phyloP scores from a whole-genome alignment of 192 early-diverging fungal genomes.

The Neocallimastix lanati region DNA sequence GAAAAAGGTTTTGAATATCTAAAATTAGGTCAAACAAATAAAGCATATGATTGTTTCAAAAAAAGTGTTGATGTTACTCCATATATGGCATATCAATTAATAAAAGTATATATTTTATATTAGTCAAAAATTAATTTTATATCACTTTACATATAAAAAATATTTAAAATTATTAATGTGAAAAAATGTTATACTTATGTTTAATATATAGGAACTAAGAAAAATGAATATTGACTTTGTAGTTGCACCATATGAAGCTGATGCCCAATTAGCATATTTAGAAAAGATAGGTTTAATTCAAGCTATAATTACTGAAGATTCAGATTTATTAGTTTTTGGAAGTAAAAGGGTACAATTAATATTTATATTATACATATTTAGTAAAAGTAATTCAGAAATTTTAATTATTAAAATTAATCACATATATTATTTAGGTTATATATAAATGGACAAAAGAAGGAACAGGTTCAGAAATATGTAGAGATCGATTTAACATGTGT shows the following conservation, averaged over 20 bases:
- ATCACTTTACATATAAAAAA: no score
- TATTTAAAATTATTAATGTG: no score
- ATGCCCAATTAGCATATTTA: conserved; percentile 82
- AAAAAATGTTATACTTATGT: no score
- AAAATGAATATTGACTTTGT: conserved; percentile 50
- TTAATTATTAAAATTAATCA: no score
- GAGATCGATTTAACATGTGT: neutral
- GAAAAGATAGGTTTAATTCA: conserved; percentile 40
- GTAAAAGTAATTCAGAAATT: no score
- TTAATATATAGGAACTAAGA: conserved; percentile 25
- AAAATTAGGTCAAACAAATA: conserved; percentile 25
- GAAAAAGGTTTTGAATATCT: conserved; percentile 33
- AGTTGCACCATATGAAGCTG: conserved; percentile 93
- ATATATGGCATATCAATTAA: conserved; percentile 58
- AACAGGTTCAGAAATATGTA: neutral
- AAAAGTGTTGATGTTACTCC: conserved; percentile 66
- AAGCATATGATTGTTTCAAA: conserved; percentile 57
- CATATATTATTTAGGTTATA: neutral
- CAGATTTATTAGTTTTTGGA: conserved; percentile 85
- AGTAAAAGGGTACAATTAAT: conserved; percentile 44
- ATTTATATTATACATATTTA: neutral
- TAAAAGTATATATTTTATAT: conserved; percentile 27
- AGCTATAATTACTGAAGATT: conserved; percentile 86
- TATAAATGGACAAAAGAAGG: neutral
- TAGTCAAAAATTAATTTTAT: conserved; percentile 5